Evolutionary conservation across 2,329 filamentous ascomycete genomes (phyloP).

Genomic region (Diaporthe destruens): DNA sequence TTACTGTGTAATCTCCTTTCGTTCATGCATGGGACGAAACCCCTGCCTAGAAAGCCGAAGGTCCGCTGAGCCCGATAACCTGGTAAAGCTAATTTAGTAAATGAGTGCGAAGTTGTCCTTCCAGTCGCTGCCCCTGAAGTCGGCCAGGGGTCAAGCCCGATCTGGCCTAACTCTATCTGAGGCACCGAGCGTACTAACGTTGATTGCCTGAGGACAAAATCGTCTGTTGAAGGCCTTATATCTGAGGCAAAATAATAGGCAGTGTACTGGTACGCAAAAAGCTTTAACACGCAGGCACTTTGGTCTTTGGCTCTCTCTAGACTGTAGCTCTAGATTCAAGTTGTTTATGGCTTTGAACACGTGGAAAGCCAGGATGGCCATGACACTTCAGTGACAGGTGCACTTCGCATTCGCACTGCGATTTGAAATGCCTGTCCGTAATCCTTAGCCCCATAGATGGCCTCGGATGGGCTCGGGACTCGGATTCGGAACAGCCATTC

Average conservation of each 20-base stretch:
- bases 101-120: background rate
- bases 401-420: background rate
- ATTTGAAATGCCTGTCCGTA: background rate
- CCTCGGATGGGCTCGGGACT: too few species aligned
- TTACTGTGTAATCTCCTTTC: slow-evolving; percentile 25
- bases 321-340: background rate
- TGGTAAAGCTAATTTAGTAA: slow-evolving; percentile 10
- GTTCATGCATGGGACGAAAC: background rate
- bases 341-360: background rate
- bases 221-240: too few species aligned
- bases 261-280: too few species aligned
- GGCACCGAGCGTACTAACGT: background rate
- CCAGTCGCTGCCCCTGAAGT: background rate
- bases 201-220: background rate
- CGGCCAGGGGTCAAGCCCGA: slow-evolving; percentile 9
- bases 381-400: too few species aligned
- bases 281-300: background rate
- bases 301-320: too few species aligned
- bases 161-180: background rate
- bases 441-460: background rate
- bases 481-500: background rate
- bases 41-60: background rate
- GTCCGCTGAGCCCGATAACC: slow-evolving; percentile 2
- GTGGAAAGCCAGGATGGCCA: background rate
- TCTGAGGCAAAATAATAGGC: background rate